phyloP scores from a whole-genome alignment of 2,329 filamentous ascomycete genomes.

The Tolypocladium amazonense region DNA sequence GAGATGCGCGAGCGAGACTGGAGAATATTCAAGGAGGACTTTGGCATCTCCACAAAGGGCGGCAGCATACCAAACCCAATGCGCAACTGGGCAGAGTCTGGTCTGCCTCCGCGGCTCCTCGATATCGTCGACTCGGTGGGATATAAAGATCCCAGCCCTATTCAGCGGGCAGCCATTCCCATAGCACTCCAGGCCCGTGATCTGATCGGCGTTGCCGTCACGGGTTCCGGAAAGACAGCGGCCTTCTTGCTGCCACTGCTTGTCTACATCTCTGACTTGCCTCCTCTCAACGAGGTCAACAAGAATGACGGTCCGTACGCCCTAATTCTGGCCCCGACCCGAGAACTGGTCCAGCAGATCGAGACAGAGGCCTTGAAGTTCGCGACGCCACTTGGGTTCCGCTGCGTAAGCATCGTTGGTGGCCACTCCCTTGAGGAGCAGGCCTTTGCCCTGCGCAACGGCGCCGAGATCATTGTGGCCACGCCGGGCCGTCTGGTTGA shows the following conservation, averaged over 20 bases:
- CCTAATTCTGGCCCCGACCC: slow-evolving; percentile 92
- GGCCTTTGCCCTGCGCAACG: slow-evolving; percentile 77
- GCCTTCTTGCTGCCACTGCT: slow-evolving; percentile 86
- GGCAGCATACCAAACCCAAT: slow-evolving; percentile 90
- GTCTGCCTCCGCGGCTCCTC: slow-evolving; percentile 64
- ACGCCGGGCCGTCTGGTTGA: slow-evolving; percentile 94
- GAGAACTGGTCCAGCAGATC: slow-evolving; percentile 96
- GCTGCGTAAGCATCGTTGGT: slow-evolving; percentile 94
- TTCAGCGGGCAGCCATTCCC: slow-evolving; percentile 90
- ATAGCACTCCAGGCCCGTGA: slow-evolving; percentile 88
- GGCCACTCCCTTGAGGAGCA: slow-evolving; percentile 94
- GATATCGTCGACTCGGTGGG: slow-evolving; percentile 76
- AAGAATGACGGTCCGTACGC: slow-evolving; percentile 95
- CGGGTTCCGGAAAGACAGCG: slow-evolving; percentile 96
- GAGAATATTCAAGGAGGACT: slow-evolving; percentile 99
- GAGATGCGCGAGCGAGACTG: slow-evolving; percentile 97
- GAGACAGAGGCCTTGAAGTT: slow-evolving; percentile 92
- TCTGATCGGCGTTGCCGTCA: slow-evolving; percentile 95
- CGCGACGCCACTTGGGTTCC: slow-evolving; percentile 81
- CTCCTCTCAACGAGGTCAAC: slow-evolving; percentile 70
- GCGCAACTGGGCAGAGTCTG: slow-evolving; percentile 85
- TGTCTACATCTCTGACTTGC: slow-evolving; percentile 87
- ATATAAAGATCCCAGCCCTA: slow-evolving; percentile 83
- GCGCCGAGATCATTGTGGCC: slow-evolving; percentile 96
- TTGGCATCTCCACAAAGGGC: slow-evolving; percentile 91